Base-by-base conservation (phyloP, 225 moss, liverwort and hornwort genomes). In the Pseudisothecium myosuroides region DNA sequence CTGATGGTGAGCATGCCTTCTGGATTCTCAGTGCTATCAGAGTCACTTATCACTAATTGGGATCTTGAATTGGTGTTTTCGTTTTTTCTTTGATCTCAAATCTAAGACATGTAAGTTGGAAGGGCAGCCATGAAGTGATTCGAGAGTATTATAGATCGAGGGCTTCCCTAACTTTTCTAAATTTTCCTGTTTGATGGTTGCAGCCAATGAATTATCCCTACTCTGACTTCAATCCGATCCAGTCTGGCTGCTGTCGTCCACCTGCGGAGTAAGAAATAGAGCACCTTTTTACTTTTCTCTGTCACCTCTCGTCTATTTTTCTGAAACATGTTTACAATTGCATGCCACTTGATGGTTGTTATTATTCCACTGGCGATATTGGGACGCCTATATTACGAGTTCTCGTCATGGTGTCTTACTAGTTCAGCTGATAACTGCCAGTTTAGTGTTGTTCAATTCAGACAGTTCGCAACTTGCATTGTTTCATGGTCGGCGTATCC, bases 171-270 rank as follows among this genome's bases (percentile, higher is more conserved):
- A 27, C 10, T 41, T 59, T 59, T 41, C 59, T 41, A 41, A 59
- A 29, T 39, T 41, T 39, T 12, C 28, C 39, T 80, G 14, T 87
- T 29, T 83, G 14, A 83, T 86, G 80, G 32, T 45, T 87, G 68
- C 93, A 94, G 94, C 83, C 91, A 6, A 49, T 72, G 36, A 76
- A 93, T 61, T 94, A 94, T 19, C 83, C 88, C 18, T 88, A 89
- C 62, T 68, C 84, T 36, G 29, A 86, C 72, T 85, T 94, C 59
- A 86, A 74, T 88, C 64, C 93, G 22, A 39, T 94, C 14, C 94
- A 94, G 68, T 94, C 94, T 60, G 94, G 94, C 73, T 94, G 94
- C 83, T 94, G 93, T 56, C 94, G 94, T 72, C 94, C 93, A 10
- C 94, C 94, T 65, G 65, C 92, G 73, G 94, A 93, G 93, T 93